Percentiles rank a stretch among this genome's conserved stretches.
Conservation (phyloP, 2,329 filamentous ascomycete species). For the Geosmithia morbida region DNA sequence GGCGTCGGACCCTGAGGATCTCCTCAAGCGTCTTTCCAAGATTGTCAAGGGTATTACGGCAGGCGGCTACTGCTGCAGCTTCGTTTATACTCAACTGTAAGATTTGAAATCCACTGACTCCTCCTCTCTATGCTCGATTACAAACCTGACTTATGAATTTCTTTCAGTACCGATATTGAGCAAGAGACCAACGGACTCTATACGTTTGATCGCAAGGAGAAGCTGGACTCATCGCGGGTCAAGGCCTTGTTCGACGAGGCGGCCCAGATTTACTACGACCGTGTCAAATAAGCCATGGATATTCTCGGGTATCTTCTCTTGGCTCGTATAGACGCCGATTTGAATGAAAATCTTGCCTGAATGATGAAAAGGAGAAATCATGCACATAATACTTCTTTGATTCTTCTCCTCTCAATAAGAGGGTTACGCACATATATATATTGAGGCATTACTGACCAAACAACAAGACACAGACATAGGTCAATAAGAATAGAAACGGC, state of each 20-base stretch:
- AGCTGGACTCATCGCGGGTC: slow-evolving; percentile 41
- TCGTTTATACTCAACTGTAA: slow-evolving; percentile 54
- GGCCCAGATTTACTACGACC: slow-evolving; percentile 27
- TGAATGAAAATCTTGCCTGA: neutral
- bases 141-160: slow-evolving; percentile 3
- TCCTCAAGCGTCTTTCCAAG: slow-evolving; percentile 42
- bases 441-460: neutral
- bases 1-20: slow-evolving; percentile 41
- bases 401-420: neutral
- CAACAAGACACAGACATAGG: neutral
- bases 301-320: neutral
- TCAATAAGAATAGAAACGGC: neutral
- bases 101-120: slow-evolving; percentile 9
- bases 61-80: slow-evolving; percentile 41
- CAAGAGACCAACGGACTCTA: slow-evolving; percentile 57
- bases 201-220: slow-evolving; percentile 44
- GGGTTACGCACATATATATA: neutral
- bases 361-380: neutral
- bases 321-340: neutral
- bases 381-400: neutral
- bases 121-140: neutral
- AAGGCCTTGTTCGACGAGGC: slow-evolving; percentile 43
- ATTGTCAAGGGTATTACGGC: slow-evolving; percentile 43
- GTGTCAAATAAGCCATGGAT: slow-evolving; percentile 5
- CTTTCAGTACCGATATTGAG: slow-evolving; percentile 39